Evolutionary conservation across 352 stramenopile genomes (phyloP), one percentile per base, ranked within the genome.

Genomic region (Globisporangium nunn): DNA sequence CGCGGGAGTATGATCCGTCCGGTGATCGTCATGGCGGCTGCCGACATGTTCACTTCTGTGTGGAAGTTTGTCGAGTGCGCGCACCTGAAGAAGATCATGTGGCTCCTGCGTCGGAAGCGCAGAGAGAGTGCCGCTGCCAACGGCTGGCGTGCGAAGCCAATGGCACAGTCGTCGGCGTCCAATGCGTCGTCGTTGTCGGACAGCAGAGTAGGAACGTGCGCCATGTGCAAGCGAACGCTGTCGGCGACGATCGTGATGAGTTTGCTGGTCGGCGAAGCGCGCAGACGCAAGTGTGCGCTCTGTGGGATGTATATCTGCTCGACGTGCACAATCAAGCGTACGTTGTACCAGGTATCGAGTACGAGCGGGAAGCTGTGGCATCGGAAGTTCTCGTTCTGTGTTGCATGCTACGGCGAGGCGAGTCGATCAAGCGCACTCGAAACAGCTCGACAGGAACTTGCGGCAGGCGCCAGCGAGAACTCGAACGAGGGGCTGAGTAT

Each of bases 1-100:
- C 67, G 73, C 50, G 71, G 74, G 2, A 51, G 66, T 18, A 45
- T 67, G 1, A 51, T 68, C 0, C 60, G 70, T 4, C 66, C 68
- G 50, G 50, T 68, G 31, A 62, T 66, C 6, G 69, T 77, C 46
- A 63, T 62, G 7, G 54, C 73, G 7, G 28, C 75, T 0, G 65
- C 70, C n/a, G 68, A 74, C 37, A 60, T 52, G 5, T 50, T 71
- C 33, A 39, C 70, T 8, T 64, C 63, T 6, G 62, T 68, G 14
- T 48, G 64, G n/a, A 66, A 70, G 35, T 57, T 55, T 11, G 30
- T 60, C 18, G 46, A 59, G 23, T 52, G 43, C 14, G 23, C 40
- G 31, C 15, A 53, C n/a, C 29, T 17, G 6, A 64, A 64, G 52
- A 64, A 64, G 47, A 47, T 64, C 52, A 30, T 18, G 52, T 64